Base-by-base conservation (phyloP, 2,329 filamentous ascomycete species). In the Colletotrichum coccodes region DNA sequence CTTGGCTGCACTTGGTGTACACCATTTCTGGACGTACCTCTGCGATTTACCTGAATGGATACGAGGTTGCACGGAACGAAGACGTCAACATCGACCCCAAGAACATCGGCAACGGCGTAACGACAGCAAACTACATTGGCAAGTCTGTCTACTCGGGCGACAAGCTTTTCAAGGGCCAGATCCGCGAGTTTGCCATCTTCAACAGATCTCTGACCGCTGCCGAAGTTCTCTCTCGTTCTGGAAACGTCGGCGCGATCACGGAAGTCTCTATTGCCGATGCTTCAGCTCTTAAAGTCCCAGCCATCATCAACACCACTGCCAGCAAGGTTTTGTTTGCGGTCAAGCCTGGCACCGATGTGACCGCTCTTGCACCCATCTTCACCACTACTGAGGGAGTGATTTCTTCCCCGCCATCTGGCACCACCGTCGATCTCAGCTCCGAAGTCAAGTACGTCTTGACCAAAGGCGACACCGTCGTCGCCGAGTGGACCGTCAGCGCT, bases 11-110 rank as follows among this genome's bases (percentile, higher is more conserved):
- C 40, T 42, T 75, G 23, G 62, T 70, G 2, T 75, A 72, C 49
- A 71, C 70, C 7, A 59, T 75, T 28, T 40, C 54, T n/a, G 67
- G 69, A 28, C 47, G 64, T 4, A 72, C 70, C 3, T 47, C 68
- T 40, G 74, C 75, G 6, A 70, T 77, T 28, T 76, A 80, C 30
- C 73, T 85, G 21, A 76, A 81, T 62, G 77, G 79, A 60, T 79
- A 80, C 34, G 66, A 68, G 42, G 58, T 59, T 28, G 72, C 62
- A 9, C 53, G 67, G 14, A 60, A 72, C 16, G 57, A 70, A 21
- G 46, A 64, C 11, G 61, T 68, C 26, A 65, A 60, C 18, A 44
- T 68, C 34, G 50, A 62, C 4, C 73, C 73, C 2, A 53, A 50
- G 28, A 60, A 42, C 28, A 71, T 75, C 46, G 73, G 74, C 14